Evolutionary conservation across 2,329 filamentous ascomycete species (phyloP), one percentile per base, ranked within the genome.

Genomic region (Fusarium sp.): DNA sequence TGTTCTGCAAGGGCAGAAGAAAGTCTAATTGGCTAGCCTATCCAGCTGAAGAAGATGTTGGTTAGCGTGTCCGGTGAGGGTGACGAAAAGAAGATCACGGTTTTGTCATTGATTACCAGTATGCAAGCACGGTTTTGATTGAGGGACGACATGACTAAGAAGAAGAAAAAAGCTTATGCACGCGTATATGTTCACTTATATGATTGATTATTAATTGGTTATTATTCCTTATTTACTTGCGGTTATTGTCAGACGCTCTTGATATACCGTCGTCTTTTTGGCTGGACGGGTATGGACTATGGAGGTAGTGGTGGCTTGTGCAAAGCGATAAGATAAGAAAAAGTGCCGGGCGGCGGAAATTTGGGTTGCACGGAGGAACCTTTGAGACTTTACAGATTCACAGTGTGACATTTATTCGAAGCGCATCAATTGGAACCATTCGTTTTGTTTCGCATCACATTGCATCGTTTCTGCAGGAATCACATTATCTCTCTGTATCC

Each of bases 241-340:
- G n/a, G 17, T n/a, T 17, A 11, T 36, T 17, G 34, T 36, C 9
- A 10, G 34, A n/a, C 34, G 17, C 34, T 36, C 19, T 36, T 36
- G 17, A 36, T 36, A 36, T 10, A 5, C 8, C 9, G 34, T n/a
- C 17, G 17, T n/a, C 34, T 36, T 36, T 26, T 56, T 43, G 26
- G 40, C 40, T 32, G 20, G 26, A 28, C 10, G 26, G 26, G 23
- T 23, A 23, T 4, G 26, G n/a, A n/a, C n/a, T 11, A 42, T 21
- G 20, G 26, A 39, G 42, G n/a, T 19, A 44, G 32, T 14, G 43
- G 44, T 57, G 38, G 34, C 60, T 51, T 20, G 48, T 40, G 34
- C 20, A 6, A 14, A n/a, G 45, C 45, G 72, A 74, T 74, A 73
- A 74, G 73, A 74, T 74, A 74, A 71, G 54, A 30, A 50, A 58